phyloP scores from a whole-genome alignment of 495 filamentous ascomycete genomes.

The Astrothelium subdiscretum region DNA sequence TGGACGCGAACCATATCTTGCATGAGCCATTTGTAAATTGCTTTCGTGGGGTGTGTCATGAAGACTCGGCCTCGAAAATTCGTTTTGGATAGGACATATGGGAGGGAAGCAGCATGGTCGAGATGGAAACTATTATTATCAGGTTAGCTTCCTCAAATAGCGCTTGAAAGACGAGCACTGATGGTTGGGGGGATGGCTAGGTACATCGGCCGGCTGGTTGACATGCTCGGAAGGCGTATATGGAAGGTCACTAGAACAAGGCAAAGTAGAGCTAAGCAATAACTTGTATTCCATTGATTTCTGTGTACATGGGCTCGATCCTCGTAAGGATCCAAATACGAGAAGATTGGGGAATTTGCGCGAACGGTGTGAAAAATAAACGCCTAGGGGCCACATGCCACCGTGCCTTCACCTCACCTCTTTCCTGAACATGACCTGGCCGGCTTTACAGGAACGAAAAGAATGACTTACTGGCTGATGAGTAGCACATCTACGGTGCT shows the following conservation, averaged over 20 bases:
- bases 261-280: background rate
- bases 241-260: background rate
- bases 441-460: too few relatives aligned
- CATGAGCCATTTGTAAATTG: conserved; percentile 99
- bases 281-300: conserved; percentile 5
- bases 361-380: too few relatives aligned
- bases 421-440: too few relatives aligned
- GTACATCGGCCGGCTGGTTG: background rate
- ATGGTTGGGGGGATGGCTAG: background rate
- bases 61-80: conserved; percentile 94
- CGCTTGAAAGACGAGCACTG: background rate
- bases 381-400: background rate
- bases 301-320: background rate
- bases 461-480: conserved; percentile 82
- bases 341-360: too few relatives aligned
- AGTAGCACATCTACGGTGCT: conserved; percentile 94
- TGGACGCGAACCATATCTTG: conserved; percentile 89
- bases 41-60: conserved; percentile 98
- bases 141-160: background rate
- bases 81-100: conserved; percentile 94
- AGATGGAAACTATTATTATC: conserved; percentile 67
- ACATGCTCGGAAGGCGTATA: background rate
- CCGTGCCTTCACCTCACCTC: background rate
- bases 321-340: background rate
- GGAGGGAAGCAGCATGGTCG: conserved; percentile 90